Conservation (phyloP, 2,329 filamentous ascomycete species). For the Metarhizium robertsii region DNA sequence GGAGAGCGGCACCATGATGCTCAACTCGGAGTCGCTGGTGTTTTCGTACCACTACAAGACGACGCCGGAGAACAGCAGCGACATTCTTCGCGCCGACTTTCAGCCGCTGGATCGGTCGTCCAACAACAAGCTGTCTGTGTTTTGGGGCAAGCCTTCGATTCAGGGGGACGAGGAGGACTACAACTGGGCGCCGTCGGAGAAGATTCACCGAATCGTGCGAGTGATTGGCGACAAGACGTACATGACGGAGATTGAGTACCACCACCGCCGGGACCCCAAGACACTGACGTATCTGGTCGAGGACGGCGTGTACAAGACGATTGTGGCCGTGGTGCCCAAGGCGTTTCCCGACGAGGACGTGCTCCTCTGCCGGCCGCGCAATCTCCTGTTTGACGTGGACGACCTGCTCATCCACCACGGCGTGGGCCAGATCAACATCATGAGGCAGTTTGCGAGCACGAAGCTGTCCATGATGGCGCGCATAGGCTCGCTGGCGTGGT, state of each 20-base stretch:
- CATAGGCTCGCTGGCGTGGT: slow-evolving; percentile 15
- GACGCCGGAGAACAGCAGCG: slow-evolving; percentile 20
- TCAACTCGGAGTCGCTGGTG: slow-evolving; percentile 18
- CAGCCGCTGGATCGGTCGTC: slow-evolving; percentile 10
- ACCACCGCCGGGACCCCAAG: slow-evolving; percentile 27
- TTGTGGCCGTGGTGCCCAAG: slow-evolving; percentile 14
- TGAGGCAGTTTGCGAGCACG: slow-evolving; percentile 13
- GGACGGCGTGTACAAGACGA: slow-evolving; percentile 10
- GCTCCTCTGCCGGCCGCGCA: slow-evolving; percentile 18
- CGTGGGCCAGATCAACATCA: slow-evolving; percentile 15
- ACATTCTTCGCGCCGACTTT: slow-evolving; percentile 24
- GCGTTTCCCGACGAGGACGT: slow-evolving; percentile 19
- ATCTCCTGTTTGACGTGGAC: slow-evolving; percentile 23
- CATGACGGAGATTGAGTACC: slow-evolving; percentile 23
- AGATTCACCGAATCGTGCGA: slow-evolving; percentile 24
- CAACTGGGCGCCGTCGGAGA: slow-evolving; percentile 25
- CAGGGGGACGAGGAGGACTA: slow-evolving; percentile 16
- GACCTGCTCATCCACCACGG: slow-evolving; percentile 25
- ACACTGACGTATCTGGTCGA: slow-evolving; percentile 21
- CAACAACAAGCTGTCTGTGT: slow-evolving; percentile 21
- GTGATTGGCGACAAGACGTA: slow-evolving; percentile 16
- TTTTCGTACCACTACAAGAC: slow-evolving; percentile 27
- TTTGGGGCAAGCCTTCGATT: slow-evolving; percentile 22
- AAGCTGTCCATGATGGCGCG: slow-evolving; percentile 13
- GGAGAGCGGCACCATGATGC: slow-evolving; percentile 15